phyloP scores from a whole-genome alignment of 2,329 filamentous ascomycete genomes.

The Neofusicoccum parvum region DNA sequence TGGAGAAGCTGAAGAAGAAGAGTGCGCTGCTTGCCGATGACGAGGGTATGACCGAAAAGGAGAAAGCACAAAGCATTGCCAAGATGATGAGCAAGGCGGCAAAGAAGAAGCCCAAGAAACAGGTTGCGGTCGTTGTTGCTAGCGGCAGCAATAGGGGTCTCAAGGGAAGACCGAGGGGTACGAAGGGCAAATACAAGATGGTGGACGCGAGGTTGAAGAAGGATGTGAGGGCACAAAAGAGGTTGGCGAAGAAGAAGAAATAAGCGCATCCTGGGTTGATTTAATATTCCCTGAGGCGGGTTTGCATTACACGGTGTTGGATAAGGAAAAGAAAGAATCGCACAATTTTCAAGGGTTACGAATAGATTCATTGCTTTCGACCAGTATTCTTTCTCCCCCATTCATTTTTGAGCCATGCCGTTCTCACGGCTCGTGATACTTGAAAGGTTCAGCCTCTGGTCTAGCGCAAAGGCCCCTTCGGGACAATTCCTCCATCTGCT shows the following conservation, averaged over 20 bases:
- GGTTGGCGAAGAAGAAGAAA: conserved; percentile 70
- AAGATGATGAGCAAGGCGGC: conserved; percentile 79
- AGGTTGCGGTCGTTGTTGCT: conserved; percentile 87
- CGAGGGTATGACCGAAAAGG: conserved; percentile 91
- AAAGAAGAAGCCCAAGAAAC: conserved; percentile 82
- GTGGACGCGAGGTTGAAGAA: conserved; percentile 96
- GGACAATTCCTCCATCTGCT: too few species aligned
- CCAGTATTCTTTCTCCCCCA: background rate
- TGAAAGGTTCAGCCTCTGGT: too few species aligned
- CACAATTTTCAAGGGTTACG: background rate
- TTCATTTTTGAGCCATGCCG: too few species aligned
- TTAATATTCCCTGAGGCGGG: background rate
- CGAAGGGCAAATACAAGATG: conserved; percentile 97
- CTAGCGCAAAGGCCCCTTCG: too few species aligned
- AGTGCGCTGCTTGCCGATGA: conserved; percentile 86
- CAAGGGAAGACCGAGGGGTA: conserved; percentile 81
- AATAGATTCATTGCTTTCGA: background rate
- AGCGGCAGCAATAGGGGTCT: conserved; percentile 81
- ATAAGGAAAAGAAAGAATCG: conserved; percentile 1
- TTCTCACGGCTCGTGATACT: too few species aligned
- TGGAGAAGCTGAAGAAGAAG: conserved; percentile 98
- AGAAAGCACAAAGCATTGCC: conserved; percentile 84
- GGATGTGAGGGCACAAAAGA: conserved; percentile 86
- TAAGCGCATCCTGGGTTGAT: background rate
- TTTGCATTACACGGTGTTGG: background rate